Base-by-base conservation (phyloP, 1,284 basidiomycete genomes). In the Ganoderma lucidum region DNA sequence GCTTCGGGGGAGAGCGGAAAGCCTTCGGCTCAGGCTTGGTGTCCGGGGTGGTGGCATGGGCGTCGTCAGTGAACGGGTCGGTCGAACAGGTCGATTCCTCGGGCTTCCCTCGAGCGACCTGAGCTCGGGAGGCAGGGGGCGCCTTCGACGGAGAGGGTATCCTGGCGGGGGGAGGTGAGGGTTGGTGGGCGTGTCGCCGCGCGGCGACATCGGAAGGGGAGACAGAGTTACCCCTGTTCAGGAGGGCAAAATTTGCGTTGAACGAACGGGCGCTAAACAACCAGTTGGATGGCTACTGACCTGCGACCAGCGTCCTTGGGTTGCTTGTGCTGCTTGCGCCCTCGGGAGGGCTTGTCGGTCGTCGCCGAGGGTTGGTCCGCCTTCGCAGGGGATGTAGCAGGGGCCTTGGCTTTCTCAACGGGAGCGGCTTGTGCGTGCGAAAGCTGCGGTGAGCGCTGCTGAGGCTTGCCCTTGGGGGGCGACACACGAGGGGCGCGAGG, bases 141-240 rank as follows among this genome's bases (percentile, higher is more conserved):
- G 76, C 86, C 87, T 90, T 90, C 83, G 45, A 51, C 14, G 90
- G 90, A 83, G 88, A 88, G 85, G 88, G 79, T 80, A 77, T 79
- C 73, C 75, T 75, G 75, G 72, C 74, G 51, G 75, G 80, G 69
- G 87, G 85, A 28, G 89, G 89, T 45, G 90, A 90, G 28, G 88
- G 85, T 78, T 90, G 90, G 65, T 82, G 81, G 19, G 77, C 74
- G 81, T 85, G 80, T 83, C 86, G 85, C 76, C 84, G 82, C 74
- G 81, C 74, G 61, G 75, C 77, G 67, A 71, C 81, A 76, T 84
- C 84, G 69, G 82, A 70, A 69, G 84, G 78, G 45, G 84, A 83
- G 55, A 80, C 80, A 41, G 86, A 90, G 63, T 80, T 72, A 79
- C 83, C 88, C 81, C 86, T 89, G 69, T 17, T 56, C 35, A 61